Evolutionary conservation across 2,329 filamentous ascomycete genomes (phyloP), one percentile per base, ranked within the genome.

Genomic region (Colletotrichum shisoi): DNA sequence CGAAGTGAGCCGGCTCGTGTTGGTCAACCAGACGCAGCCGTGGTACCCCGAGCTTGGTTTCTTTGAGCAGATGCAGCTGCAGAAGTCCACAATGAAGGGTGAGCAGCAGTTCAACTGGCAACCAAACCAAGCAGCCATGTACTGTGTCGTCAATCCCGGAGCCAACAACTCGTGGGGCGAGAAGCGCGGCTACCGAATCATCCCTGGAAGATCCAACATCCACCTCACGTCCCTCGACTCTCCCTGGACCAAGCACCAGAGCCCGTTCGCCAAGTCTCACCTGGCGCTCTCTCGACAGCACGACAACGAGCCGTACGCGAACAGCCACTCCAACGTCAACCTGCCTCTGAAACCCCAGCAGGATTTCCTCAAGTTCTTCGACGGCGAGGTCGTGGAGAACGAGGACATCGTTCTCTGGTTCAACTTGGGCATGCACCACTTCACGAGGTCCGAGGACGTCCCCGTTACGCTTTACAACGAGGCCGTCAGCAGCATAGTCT

Each of bases 131-230:
- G 78, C 76, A 3, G 80, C 79, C 4, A 77, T 80, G 72, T 82
- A 80, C 68, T 74, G 78, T 6, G 74, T 85, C 6, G 72, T 84
- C 49, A 85, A 84, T 68, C 76, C 75, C 11, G 79, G 81, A 46
- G 71, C 74, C 4, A 78, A 73, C 3, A 86, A 85, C 69, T 72
- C 74, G n/a, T 84, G 78, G 62, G 83, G 83, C 44, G 81, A 84
- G 71, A 78, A 98, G 84, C 95, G 94, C 27, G 94, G 94, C 71
- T 95, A 91, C 76, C 96, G 92, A 73, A 98, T 98, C 84, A 98
- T 99, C 94, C 95, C 95, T 44, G 95, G 95, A 75, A 98, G 98
- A 85, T 94, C 98, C 78, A 98, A 99, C 84, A 73, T 76, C 7
- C 80, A 84, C 68, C 74, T 85, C 24, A 82, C 81, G 0, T 75